Evolutionary conservation across 768 basidiomycete genomes (phyloP).

Genomic region (Suillus decipiens): DNA sequence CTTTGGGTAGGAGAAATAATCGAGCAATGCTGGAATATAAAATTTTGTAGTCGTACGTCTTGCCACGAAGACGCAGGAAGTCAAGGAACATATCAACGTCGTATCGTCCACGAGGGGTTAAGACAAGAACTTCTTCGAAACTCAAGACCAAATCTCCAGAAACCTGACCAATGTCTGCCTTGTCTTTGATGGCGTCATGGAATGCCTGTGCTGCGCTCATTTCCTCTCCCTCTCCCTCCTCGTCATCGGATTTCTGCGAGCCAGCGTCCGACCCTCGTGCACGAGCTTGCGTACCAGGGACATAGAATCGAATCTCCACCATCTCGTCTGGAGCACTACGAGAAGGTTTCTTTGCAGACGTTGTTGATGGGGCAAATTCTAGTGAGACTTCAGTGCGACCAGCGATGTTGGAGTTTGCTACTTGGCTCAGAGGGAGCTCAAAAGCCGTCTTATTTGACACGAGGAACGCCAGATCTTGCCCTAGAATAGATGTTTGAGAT

Average conservation of each 20-base stretch:
- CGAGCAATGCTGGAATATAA: conserved; percentile 84
- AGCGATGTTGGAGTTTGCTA: conserved; percentile 97
- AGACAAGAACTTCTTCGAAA: conserved; percentile 92
- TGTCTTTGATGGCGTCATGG: conserved; percentile 95
- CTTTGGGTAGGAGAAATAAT: conserved; percentile 93
- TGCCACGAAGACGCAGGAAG: conserved; percentile 93
- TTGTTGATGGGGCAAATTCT: conserved; percentile 71
- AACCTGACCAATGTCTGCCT: conserved; percentile 91
- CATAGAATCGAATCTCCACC: conserved; percentile 94
- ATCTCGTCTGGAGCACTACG: conserved; percentile 71
- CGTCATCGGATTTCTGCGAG: conserved; percentile 71
- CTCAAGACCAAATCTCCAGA: conserved; percentile 90
- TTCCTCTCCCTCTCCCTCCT: conserved; percentile 75
- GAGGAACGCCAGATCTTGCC: conserved; percentile 88
- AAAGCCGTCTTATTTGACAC: conserved; percentile 88
- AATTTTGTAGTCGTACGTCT: conserved; percentile 99
- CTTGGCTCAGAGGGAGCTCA: conserved; percentile 81
- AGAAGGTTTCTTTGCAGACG: conserved; percentile 43
- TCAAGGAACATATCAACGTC: conserved; percentile 98
- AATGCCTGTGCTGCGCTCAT: conserved; percentile 93
- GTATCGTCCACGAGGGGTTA: conserved; percentile 95
- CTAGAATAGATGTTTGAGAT: conserved; percentile 41
- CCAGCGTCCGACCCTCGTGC: conserved; percentile 70
- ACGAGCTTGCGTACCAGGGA: conserved; percentile 77
- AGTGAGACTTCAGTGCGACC: conserved; percentile 98